Evolutionary conservation across 768 basidiomycete genomes (phyloP).

Genomic region (Lactifluus volemus): DNA sequence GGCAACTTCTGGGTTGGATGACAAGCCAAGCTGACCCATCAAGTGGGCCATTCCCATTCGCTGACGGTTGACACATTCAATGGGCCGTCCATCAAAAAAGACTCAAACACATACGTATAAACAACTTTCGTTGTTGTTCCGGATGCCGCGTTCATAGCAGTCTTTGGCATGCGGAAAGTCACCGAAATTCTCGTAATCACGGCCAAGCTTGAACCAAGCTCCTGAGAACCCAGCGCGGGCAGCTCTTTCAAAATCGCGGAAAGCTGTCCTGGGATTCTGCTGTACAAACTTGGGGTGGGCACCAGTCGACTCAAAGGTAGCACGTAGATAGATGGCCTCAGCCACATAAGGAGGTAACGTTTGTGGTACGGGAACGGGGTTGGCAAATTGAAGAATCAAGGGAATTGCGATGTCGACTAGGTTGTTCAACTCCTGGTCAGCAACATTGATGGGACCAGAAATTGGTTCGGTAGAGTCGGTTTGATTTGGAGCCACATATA

Average conservation of each 20-base stretch:
- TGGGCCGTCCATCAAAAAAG: constrained; percentile 8
- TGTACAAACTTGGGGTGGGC: constrained; percentile 55
- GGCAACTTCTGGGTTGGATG: constrained; percentile 44
- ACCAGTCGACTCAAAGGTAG: constrained; percentile 64
- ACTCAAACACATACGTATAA: constrained; percentile 43
- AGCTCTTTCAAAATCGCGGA: constrained; percentile 81
- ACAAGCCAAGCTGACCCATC: constrained; percentile 73
- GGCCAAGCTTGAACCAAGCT: constrained; percentile 89
- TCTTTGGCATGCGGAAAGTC: constrained; percentile 67
- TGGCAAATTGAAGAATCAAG: constrained; percentile 50
- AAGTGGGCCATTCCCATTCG: constrained; percentile 91
- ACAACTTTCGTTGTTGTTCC: constrained; percentile 67
- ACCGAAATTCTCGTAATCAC: constrained; percentile 86
- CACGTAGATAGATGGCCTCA: constrained; percentile 71
- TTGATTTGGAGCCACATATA: constrained; percentile 19
- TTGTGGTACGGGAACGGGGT: constrained; percentile 27
- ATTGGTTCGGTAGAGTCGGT: constrained; percentile 30
- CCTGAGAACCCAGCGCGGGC: constrained; percentile 66
- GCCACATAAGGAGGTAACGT: constrained; percentile 40
- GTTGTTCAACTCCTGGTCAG: constrained; percentile 49
- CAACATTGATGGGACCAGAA: constrained; percentile 43
- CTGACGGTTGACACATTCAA: constrained; percentile 30
- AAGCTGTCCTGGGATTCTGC: constrained; percentile 69
- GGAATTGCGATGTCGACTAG: constrained; percentile 60
- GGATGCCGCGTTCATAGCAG: constrained; percentile 80